Percentiles rank a stretch among this genome's conserved stretches.
Evolutionary conservation across 768 basidiomycete genomes (phyloP).

Genomic region (Suillus subalutaceus): DNA sequence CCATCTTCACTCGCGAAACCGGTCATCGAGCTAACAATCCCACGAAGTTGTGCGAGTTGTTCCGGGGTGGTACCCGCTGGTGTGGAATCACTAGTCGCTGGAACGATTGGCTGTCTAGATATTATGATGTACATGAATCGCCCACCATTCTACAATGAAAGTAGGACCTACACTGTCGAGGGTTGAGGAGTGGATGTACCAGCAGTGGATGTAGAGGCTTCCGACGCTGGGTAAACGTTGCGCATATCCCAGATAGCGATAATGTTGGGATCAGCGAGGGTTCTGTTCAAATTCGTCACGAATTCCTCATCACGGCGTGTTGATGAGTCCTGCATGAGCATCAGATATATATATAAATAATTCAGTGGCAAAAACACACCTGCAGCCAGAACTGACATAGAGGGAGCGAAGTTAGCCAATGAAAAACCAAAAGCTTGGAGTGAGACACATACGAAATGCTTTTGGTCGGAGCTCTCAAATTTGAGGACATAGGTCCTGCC

Average conservation of each 20-base stretch:
- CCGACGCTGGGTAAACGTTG: slow-evolving; percentile 43
- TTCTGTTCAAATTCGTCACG: slow-evolving; percentile 67
- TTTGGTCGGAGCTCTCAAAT: slow-evolving; percentile 88
- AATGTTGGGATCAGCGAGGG: slow-evolving; percentile 68
- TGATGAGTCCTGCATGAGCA: slow-evolving; percentile 59
- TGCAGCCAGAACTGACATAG: slow-evolving; percentile 80
- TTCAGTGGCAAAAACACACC: slow-evolving; percentile 42
- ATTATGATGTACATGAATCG: background rate
- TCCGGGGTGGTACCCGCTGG: slow-evolving; percentile 51
- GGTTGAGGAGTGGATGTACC: slow-evolving; percentile 36
- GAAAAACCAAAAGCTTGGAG: slow-evolving; percentile 3
- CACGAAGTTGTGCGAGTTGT: slow-evolving; percentile 63
- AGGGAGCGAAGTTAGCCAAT: slow-evolving; percentile 13
- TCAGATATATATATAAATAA: slow-evolving; percentile 8
- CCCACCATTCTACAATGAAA: background rate
- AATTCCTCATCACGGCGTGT: slow-evolving; percentile 72
- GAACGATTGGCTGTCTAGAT: background rate
- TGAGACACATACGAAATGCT: slow-evolving; percentile 75
- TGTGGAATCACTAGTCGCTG: slow-evolving; percentile 5
- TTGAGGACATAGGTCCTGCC: slow-evolving; percentile 87
- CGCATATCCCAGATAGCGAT: slow-evolving; percentile 59
- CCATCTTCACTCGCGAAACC: slow-evolving; percentile 30
- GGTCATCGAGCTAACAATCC: slow-evolving; percentile 52
- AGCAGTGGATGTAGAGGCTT: slow-evolving; percentile 42
- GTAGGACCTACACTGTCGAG: slow-evolving; percentile 26